Evolutionary conservation across 139 green algal species (phyloP), one percentile per base, ranked within the genome.

Genomic region (Picochlorum sp.): DNA sequence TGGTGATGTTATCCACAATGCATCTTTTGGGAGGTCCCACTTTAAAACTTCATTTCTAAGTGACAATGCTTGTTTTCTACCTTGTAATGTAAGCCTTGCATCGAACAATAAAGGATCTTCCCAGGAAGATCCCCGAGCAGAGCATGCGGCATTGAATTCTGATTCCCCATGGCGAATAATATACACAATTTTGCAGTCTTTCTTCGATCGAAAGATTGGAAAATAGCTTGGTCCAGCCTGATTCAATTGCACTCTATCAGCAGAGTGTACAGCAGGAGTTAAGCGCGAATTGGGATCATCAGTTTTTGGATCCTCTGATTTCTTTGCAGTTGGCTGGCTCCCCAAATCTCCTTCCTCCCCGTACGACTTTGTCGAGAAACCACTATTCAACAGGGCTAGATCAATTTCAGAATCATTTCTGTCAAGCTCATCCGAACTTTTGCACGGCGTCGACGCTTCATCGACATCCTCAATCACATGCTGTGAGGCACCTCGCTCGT

Each of bases 81-180:
- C 85, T 26, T 66, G 63, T 1, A 52, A 38, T 8, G 85, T 91
- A 8, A 91, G 75, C n/a, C 68, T 68, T 2, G 85, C 78, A 49
- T 91, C 81, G 63, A 76, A 89, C 21, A 89, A 77, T 14, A 70
- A 58, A 2, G 85, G 85, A 47, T 91, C 85, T 2, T 63, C 67
- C 67, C 81, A 89, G 20, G 41, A 49, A 21, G 56, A 65, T 23
- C 68, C 63, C 9, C 44, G 30, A 2, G 45, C 54, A 7, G 28
- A 44, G 24, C 65, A 72, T 26, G 74, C 74, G 2, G 73, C 79
- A 47, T 88, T 88, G 75, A 77, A 83, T 28, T 77, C 72, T 26
- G 77, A 82, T 56, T 89, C 72, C 1, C 74, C 77, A 66, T 91
- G 83, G 10, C 78, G 64, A n/a, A 86, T 71, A 16, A 89, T 76